Evolutionary conservation across 805 yeast species (phyloP), one percentile per base, ranked within the genome.

Genomic region (Kuraishia hungarica): DNA sequence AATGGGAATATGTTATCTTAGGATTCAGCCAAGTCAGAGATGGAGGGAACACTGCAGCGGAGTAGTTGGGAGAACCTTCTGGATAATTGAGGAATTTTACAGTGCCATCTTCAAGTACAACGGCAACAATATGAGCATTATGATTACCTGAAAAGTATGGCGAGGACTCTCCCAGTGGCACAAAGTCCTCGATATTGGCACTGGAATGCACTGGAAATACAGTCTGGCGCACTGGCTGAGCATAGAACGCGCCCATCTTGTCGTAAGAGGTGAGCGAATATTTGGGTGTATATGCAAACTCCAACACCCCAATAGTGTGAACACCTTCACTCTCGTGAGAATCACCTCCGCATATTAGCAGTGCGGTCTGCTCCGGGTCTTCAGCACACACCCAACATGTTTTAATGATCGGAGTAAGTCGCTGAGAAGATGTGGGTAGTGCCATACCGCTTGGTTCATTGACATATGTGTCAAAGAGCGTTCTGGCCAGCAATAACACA

Each of bases 81-180:
- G 90, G 86, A 58, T 77, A 84, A 48, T 79, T 70, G 58, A 87
- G 60, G 23, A 87, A 74, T 61, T 84, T 83, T 43, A 90, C 63
- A 20, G 87, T 83, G 2, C 94, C 93, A 55, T 82, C 75, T 50
- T 79, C 81, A 22, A 86, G 68, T 2, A 84, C 64, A 3, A 87
- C 72, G 3, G 91, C 67, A 1, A 90, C 66, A 58, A 81, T 75
- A 1, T 77, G 66, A 0, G 98, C 97, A 63, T 87, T 83, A 67
- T 87, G 96, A 57, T 83, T 77, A 0, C 97, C 97, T 47, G 76
- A 75, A 68, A 88, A 91, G 67, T 84, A 87, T 0, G 97, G 97
- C 5, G 87, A 81, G 58, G 79, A 62, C 58, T 76, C 70, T 39
- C 87, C 78, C 60, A 93, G 63, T 52, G 87, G 78, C 22, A 81